Base-by-base conservation (phyloP, 139 green algal genomes). In the Closterium sp. region DNA sequence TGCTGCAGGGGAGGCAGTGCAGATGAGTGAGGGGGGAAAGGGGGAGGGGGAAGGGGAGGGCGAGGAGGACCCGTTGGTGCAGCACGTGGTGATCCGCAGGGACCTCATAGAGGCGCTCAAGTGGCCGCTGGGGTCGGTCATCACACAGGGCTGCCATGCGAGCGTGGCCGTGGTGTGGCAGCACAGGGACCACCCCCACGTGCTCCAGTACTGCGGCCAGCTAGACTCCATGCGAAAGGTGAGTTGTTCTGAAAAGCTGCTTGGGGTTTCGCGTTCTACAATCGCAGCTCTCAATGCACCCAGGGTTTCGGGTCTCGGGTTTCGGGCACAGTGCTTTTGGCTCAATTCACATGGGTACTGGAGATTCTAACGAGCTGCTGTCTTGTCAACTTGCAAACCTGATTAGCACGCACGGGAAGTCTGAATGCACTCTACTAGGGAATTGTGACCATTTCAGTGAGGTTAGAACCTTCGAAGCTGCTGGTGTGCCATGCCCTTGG, bases 171-270 rank as follows among this genome's bases (percentile, higher is more conserved):
- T 97, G 7, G 89, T 98, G 84, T 98, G 97, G 96, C 84, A 89
- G 0, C 95, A 95, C 32, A 90, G 94, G 30, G 93, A 97, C 0
- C 88, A 95, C 31, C 84, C 92, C 0, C 34, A 87, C 0, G 97
- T 96, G 4, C 84, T 93, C 21, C 23, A 89, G 16, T 99, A 99
- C 92, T 96, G 96, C 25, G 55, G 93, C 6, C 96, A 97, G 33
- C 88, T 99, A 2, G 96, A 99, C 91, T 93, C 97, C 88, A 99
- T 99, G 97, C 96, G 96, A 93, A 99, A 99, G 96, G 97, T 97
- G 30, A 33, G 76, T 85, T 55, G 36, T 6, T n/a, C n/a, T n/a
- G n/a, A n/a, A n/a, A n/a, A n/a, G 36, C 36, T 55, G 36, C 36
- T 55, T 55, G 36, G 36, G 36, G 36, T 12, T 6, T 55, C 55